These are phyloP conservation scores for Ensete ventricosum DNA, from an alignment of 176 grass and related monocot species.

Conservation along the genomic window DNA sequence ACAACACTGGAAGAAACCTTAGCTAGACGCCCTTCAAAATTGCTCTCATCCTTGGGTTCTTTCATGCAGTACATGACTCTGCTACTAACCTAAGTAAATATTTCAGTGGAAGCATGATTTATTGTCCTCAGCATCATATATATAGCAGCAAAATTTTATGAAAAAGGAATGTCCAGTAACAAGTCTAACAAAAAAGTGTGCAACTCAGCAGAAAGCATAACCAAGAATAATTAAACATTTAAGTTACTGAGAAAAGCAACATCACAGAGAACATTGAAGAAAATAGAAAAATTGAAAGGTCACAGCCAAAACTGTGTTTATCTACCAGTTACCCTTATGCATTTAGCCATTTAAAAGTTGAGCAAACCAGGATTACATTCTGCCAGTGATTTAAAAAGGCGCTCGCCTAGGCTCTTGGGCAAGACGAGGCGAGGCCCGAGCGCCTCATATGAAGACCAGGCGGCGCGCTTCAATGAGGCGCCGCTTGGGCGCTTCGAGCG, in stretches of 20 bases:
- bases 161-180: background rate
- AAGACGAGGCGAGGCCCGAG: no score
- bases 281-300: no score
- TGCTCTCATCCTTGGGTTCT: constrained; percentile 35
- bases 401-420: no score
- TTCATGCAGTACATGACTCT: constrained; percentile 27
- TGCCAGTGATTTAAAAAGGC: no score
- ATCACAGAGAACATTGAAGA: background rate
- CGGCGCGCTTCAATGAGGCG: no score
- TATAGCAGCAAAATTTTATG: background rate
- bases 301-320: background rate
- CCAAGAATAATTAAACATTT: background rate
- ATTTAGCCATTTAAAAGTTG: background rate
- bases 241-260: background rate
- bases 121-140: background rate
- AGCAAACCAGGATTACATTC: background rate
- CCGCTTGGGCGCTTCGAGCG: no score
- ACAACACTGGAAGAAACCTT: constrained; percentile 17
- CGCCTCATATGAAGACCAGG: no score
- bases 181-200: background rate
- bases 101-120: background rate
- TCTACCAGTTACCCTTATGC: background rate
- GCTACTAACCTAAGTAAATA: constrained; percentile 11
- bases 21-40: constrained; percentile 33
- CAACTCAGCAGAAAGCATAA: background rate